Conservation (phyloP, 192 early-diverging fungal species). For the Coemansia sp. region DNA sequence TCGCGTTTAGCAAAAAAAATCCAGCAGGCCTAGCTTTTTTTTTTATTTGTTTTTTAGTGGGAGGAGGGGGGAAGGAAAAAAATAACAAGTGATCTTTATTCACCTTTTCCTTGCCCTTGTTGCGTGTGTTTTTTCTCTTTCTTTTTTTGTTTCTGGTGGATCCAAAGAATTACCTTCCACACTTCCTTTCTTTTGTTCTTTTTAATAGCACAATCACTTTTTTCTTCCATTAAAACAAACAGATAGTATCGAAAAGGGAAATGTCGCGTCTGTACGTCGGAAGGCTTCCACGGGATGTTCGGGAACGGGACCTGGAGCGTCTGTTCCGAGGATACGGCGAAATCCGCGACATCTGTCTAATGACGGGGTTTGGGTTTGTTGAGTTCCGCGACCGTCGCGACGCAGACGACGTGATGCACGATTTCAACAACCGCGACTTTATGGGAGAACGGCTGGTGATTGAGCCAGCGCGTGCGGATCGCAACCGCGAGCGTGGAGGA, state of each 20-base stretch:
- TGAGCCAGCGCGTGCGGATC: constrained; percentile 74
- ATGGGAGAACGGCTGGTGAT: constrained; percentile 84
- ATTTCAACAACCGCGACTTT: constrained; percentile 79
- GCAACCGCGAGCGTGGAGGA: constrained; percentile 49
- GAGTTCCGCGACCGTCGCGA: constrained; percentile 87
- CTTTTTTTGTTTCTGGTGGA: too few relatives aligned
- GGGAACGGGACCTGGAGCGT: constrained; percentile 79
- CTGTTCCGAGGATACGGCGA: constrained; percentile 80
- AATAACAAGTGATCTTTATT: too few relatives aligned
- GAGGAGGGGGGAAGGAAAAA: too few relatives aligned
- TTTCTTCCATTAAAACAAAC: constrained; percentile 1
- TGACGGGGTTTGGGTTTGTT: constrained; percentile 91
- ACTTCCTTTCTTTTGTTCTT: background rate
- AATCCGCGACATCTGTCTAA: constrained; percentile 78
- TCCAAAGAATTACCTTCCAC: background rate
- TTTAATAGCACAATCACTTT: background rate
- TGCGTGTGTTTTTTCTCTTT: too few relatives aligned
- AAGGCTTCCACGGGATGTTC: constrained; percentile 80
- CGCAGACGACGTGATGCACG: constrained; percentile 87
- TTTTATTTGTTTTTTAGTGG: too few relatives aligned
- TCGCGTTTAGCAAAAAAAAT: background rate
- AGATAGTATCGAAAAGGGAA: background rate
- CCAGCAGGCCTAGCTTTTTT: too few relatives aligned
- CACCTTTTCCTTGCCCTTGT: too few relatives aligned
- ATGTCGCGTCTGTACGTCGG: constrained; percentile 72